A percentile compares a stretch with the other conserved stretches of the same genome.
These are phyloP conservation scores for Wickerhamomyces subpelliculosus DNA, from an alignment of 805 yeast species.

Conservation along the genomic window DNA sequence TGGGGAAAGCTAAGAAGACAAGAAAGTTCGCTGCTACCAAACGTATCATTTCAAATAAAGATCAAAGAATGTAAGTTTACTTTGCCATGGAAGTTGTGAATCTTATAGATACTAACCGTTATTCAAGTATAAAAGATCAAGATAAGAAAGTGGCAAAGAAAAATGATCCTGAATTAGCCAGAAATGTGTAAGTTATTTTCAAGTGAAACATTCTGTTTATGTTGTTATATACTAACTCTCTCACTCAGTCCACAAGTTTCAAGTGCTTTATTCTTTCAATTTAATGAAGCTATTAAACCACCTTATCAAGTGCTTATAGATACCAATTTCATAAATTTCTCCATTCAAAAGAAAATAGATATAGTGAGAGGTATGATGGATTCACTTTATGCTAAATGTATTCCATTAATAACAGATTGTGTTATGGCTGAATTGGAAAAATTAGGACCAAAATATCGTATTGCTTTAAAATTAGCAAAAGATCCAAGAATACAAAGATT, in stretches of 20 bases:
- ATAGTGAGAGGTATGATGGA: conserved; percentile 97
- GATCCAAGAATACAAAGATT: conserved; percentile 88
- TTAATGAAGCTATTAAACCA: conserved; percentile 91
- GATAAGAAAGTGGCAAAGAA: conserved; percentile 31
- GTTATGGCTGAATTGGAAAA: conserved; percentile 97
- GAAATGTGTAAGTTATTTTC: conserved; percentile 33
- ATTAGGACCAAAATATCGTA: conserved; percentile 89
- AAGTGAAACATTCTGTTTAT: neutral
- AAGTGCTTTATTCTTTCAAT: conserved; percentile 91
- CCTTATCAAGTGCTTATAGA: conserved; percentile 95
- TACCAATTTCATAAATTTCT: conserved; percentile 94
- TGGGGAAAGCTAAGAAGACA: conserved; percentile 97
- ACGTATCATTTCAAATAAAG: conserved; percentile 70
- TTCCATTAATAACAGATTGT: conserved; percentile 94
- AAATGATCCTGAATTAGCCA: conserved; percentile 72
- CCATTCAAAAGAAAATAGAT: conserved; percentile 93
- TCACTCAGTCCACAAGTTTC: conserved; percentile 78
- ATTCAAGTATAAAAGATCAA: conserved; percentile 32
- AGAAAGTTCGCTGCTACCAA: conserved; percentile 94
- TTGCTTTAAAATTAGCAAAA: conserved; percentile 85
- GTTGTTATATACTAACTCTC: conserved; percentile 11
- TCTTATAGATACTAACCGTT: neutral
- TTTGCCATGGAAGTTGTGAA: neutral
- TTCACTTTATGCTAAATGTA: conserved; percentile 86
- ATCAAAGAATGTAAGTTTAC: conserved; percentile 43